These are phyloP conservation scores for Ogataea minuta DNA, from an alignment of 805 yeast species.

Conservation along the genomic window DNA sequence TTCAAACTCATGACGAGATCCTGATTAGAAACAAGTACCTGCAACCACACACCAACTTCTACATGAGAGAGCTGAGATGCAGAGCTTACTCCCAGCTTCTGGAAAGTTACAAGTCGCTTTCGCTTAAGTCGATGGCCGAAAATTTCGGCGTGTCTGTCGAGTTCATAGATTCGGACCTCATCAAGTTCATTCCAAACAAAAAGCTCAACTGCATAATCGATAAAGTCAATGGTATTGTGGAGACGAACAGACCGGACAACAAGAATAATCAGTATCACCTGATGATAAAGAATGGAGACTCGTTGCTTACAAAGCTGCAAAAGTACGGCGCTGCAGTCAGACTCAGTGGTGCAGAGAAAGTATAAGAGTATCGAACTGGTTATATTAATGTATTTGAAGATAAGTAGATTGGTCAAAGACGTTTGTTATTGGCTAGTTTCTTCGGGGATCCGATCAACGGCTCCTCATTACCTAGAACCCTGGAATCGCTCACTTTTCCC, in stretches of 20 bases:
- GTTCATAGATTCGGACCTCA: constrained; percentile 81
- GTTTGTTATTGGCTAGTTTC: too few relatives aligned
- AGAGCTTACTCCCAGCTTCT: constrained; percentile 91
- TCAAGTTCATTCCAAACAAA: constrained; percentile 89
- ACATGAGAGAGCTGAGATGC: constrained; percentile 88
- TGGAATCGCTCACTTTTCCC: constrained; percentile 13
- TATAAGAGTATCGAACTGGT: constrained; percentile 21
- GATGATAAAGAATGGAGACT: constrained; percentile 89
- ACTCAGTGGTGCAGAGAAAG: constrained; percentile 85
- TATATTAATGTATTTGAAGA: neutral
- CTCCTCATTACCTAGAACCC: constrained; percentile 16
- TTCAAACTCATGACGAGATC: constrained; percentile 73
- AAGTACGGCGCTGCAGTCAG: constrained; percentile 97
- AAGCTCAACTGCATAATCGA: constrained; percentile 95
- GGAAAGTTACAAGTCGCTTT: constrained; percentile 89
- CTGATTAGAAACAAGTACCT: constrained; percentile 66
- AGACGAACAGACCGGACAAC: constrained; percentile 94
- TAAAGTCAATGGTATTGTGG: constrained; percentile 90
- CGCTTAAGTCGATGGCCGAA: constrained; percentile 89
- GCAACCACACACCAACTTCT: constrained; percentile 75
- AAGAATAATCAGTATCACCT: constrained; percentile 91
- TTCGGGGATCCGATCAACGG: neutral
- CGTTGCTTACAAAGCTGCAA: constrained; percentile 87
- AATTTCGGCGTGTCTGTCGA: constrained; percentile 88
- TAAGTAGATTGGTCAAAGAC: too few relatives aligned